Evolutionary conservation across 2,329 filamentous ascomycete species (phyloP), one percentile per base, ranked within the genome.

Genomic region (Neonectria neomacrospora): DNA sequence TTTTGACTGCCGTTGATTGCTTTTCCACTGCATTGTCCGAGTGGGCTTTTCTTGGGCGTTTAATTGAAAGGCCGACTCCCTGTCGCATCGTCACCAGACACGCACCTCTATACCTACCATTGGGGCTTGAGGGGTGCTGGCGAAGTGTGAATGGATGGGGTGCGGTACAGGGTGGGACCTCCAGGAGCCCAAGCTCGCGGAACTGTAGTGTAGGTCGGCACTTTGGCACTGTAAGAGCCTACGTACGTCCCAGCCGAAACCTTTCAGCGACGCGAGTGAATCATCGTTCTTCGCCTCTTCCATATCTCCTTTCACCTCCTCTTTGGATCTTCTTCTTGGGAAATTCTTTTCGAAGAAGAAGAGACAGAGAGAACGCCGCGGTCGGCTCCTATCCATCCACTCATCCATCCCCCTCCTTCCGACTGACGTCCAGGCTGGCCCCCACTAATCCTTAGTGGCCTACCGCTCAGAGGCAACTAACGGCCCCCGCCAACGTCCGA

Each of bases 401-500:
- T n/a, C n/a, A 37, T 37, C 4, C 34, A 37, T 37, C 41, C 60
- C 41, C 44, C 28, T 52, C 34, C 41, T 39, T 32, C 59, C 10
- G 44, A 44, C 52, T 26, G 58, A 51, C 51, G 32, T 45, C 37
- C 37, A 50, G 28, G 37, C 47, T 32, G 55, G 47, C 28, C 55
- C 56, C 64, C 58, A 61, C 58, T 54, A 54, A 55, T 34, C 45
- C 32, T 7, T 53, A 47, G 59, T 18, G 41, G 53, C 23, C 59
- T 53, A 50, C 48, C 20, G 41, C 50, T 34, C 51, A 54, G 32
- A 58, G 48, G 48, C 51, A 28, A 22, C 60, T 53, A 63, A 54
- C 34, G 56, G 45, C 51, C 70, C 68, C 70, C 68, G 47, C 65
- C 51, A 65, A 61, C 59, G 63, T 61, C 66, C 67, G 71, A 73